Evolutionary conservation across 2,329 filamentous ascomycete genomes (phyloP).

Genomic region (Colletotrichum musae): DNA sequence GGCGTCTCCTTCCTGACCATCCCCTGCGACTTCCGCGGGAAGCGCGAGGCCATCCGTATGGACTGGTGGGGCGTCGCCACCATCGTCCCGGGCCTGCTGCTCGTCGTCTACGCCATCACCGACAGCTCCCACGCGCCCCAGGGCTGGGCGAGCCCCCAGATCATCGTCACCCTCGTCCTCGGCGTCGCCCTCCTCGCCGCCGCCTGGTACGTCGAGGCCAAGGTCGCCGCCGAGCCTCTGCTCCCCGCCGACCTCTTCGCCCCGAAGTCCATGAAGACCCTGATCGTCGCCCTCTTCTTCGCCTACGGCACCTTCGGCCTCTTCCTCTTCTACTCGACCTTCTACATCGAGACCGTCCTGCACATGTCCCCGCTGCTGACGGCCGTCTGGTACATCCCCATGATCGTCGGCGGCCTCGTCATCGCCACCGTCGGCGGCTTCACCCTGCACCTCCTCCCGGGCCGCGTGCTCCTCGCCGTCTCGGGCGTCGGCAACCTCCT

Average conservation of each 20-base stretch:
- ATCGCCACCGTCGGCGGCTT: slow-evolving; percentile 75
- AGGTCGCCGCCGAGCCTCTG: slow-evolving; percentile 72
- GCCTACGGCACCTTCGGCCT: slow-evolving; percentile 73
- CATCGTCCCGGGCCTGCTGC: slow-evolving; percentile 70
- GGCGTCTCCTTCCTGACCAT: slow-evolving; percentile 60
- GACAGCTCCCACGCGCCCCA: slow-evolving; percentile 73
- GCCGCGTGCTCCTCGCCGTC: slow-evolving; percentile 73
- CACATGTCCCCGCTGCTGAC: slow-evolving; percentile 72
- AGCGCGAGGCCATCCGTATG: slow-evolving; percentile 58
- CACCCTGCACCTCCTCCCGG: slow-evolving; percentile 76
- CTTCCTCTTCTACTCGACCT: slow-evolving; percentile 75
- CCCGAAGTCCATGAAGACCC: slow-evolving; percentile 72
- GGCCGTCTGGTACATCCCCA: slow-evolving; percentile 78
- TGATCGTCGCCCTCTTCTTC: slow-evolving; percentile 70
- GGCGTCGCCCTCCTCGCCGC: slow-evolving; percentile 66
- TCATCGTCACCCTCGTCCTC: slow-evolving; percentile 71
- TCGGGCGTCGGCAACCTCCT: slow-evolving; percentile 73
- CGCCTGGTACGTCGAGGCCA: slow-evolving; percentile 75
- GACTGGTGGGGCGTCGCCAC: slow-evolving; percentile 72
- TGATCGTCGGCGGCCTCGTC: slow-evolving; percentile 77
- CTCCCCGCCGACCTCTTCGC: slow-evolving; percentile 75
- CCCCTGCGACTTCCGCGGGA: slow-evolving; percentile 50
- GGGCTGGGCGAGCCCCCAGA: slow-evolving; percentile 77
- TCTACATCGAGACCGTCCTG: slow-evolving; percentile 76
- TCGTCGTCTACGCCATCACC: slow-evolving; percentile 78